Evolutionary conservation across 2,329 filamentous ascomycete species (phyloP), one percentile per base, ranked within the genome.

Genomic region (Cordyceps tenuipes): DNA sequence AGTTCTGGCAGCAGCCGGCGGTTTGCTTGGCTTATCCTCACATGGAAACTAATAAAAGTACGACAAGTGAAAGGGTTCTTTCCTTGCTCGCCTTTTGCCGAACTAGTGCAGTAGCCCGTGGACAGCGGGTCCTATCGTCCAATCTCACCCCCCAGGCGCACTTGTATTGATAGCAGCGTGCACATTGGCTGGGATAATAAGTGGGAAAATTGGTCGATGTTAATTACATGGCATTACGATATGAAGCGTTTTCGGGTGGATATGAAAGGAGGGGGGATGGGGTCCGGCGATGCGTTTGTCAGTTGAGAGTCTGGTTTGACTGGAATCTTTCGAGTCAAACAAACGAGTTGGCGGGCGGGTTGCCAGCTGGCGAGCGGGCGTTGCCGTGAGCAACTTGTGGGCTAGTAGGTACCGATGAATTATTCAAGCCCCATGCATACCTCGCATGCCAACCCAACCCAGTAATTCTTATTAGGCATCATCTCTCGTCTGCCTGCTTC

Each of bases 41-140:
- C 44, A 39, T 15, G 19, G 19, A 21, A 26, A n/a, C 31, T n/a
- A n/a, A n/a, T n/a, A n/a, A 49, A 36, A 43, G 29, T 23, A 26
- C 29, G 29, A 57, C 46, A 23, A 6, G 31, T 12, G 26, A 26
- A 44, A 36, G 36, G 36, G 13, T 49, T 51, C 17, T 36, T 21
- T 50, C 36, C 10, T 43, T 12, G 46, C 10, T 43, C 23, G 46
- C 10, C 46, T 19, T 34, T 23, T 26, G 47, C n/a, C n/a, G n/a
- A n/a, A n/a, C n/a, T n/a, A n/a, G n/a, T n/a, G n/a, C n/a, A n/a
- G n/a, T n/a, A n/a, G n/a, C n/a, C n/a, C n/a, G n/a, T n/a, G n/a
- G 29, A 29, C 19, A 41, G 57, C 29, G 57, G 49, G 49, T 46
- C 57, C 13, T 53, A 59, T 53, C 39, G 29, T 46, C 43, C 56